Percentiles rank a stretch among this genome's conserved stretches.
Conservation (phyloP, 306 rosid genomes). For the Styphnolobium japonicum region DNA sequence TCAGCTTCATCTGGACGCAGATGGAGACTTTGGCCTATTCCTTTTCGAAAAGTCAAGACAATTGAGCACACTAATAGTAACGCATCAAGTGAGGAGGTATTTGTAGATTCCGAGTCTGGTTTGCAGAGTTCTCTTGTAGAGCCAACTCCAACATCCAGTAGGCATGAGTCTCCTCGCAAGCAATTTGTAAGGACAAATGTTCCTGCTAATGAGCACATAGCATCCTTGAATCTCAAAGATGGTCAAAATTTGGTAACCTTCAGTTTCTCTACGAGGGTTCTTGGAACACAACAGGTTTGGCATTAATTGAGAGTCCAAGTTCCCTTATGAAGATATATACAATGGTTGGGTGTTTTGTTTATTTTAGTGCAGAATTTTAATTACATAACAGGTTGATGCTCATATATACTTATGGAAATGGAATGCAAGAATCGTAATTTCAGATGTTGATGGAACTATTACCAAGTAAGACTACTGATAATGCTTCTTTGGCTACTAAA, state of each 20-base stretch:
- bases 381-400: constrained; percentile 80
- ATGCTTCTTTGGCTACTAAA: constrained; percentile 21
- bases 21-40: constrained; percentile 95
- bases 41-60: constrained; percentile 91
- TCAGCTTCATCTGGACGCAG: constrained; percentile 62
- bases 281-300: constrained; percentile 85
- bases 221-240: constrained; percentile 88
- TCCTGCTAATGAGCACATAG: constrained; percentile 94
- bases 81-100: constrained; percentile 71
- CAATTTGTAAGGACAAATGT: constrained; percentile 85
- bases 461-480: constrained; percentile 70
- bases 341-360: constrained; percentile 2
- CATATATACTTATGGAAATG: constrained; percentile 98
- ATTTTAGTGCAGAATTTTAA: constrained; percentile 29
- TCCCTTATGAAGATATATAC: not conserved
- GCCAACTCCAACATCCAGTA: constrained; percentile 39
- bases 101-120: constrained; percentile 88
- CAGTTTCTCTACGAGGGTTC: constrained; percentile 89
- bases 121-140: constrained; percentile 38
- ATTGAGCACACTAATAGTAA: constrained; percentile 63
- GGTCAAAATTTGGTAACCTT: constrained; percentile 92
- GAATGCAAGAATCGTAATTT: constrained; percentile 93
- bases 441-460: constrained; percentile 98
- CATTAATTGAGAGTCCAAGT: constrained; percentile 33
- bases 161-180: constrained; percentile 52